Conservation (phyloP, 2,329 filamentous ascomycete genomes). For the Ophiocordyceps camponoti-saundersi region DNA sequence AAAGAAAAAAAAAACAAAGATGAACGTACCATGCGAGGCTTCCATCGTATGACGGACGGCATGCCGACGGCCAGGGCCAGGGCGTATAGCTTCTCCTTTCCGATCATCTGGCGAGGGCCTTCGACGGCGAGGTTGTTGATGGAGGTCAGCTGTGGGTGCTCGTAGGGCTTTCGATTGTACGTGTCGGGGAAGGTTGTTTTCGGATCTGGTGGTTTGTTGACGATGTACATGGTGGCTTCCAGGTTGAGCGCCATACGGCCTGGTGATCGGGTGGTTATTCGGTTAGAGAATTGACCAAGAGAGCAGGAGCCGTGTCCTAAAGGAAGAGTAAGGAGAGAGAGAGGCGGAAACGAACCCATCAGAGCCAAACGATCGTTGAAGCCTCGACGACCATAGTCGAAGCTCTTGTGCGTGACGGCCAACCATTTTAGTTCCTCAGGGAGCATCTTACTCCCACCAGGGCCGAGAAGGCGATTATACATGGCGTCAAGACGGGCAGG, state of each 20-base stretch:
- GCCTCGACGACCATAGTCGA: slow-evolving; percentile 83
- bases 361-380: slow-evolving; percentile 91
- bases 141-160: slow-evolving; percentile 53
- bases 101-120: slow-evolving; percentile 43
- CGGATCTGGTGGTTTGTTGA: slow-evolving; percentile 13
- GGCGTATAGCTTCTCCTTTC: slow-evolving; percentile 46
- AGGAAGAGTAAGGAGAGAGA: not conserved
- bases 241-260: slow-evolving; percentile 20
- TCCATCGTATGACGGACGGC: slow-evolving; percentile 68
- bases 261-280: slow-evolving; percentile 2
- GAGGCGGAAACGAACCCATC: slow-evolving; percentile 40
- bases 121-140: slow-evolving; percentile 51
- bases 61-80: slow-evolving; percentile 58
- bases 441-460: slow-evolving; percentile 53
- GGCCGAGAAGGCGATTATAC: slow-evolving; percentile 62
- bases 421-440: slow-evolving; percentile 93
- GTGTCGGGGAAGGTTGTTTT: slow-evolving; percentile 20
- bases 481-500: slow-evolving; percentile 58
- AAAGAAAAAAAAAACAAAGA: not conserved
- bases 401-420: slow-evolving; percentile 94
- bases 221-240: slow-evolving; percentile 21
- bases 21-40: slow-evolving; percentile 56
- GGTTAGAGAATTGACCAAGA: not conserved
- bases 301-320: too few species aligned
- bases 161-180: slow-evolving; percentile 46